Evolutionary conservation across 805 yeast genomes (phyloP), one percentile per base, ranked within the genome.

Genomic region (Candida ponderosae): DNA sequence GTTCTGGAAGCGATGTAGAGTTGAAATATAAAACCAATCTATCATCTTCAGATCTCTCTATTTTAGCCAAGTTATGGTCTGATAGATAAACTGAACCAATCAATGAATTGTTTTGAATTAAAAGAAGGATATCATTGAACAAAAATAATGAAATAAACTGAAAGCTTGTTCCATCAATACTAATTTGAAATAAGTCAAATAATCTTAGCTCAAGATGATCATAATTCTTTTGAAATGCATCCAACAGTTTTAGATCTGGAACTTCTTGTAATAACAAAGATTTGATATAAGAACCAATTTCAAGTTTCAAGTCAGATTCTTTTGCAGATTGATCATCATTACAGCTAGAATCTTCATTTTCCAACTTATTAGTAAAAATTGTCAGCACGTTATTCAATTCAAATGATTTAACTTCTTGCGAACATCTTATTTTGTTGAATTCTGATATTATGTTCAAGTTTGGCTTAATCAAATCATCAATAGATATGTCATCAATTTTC

Each of bases 151-250:
- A 42, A 4, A 62, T 53, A 26, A 38, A 33, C 41, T 65, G 69
- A 75, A 76, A 73, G 14, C 54, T 51, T 2, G 40, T 48, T 2
- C 68, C 73, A 46, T 68, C 68, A 4, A 63, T 56, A 14, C 74
- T 66, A 16, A 70, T 62, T 16, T 59, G 55, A 18, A 69, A 46
- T 19, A 44, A 48, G 42, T 73, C 78, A 50, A 72, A 71, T 36
- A 68, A 44, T 4, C 59, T 41, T 18, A 66, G 43, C 1, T 44
- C 43, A 1, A 63, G 61, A 15, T 60, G 39, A 8, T 38, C 35
- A 3, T 32, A 20, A 14, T 47, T 38, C 13, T 44, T 34, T 10
- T 51, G 32, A 5, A 24, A 24, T 6, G 14, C 14, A 24, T 11
- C n/a, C 6, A 24, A 24, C 6, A 42, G 47, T 29, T 45, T 44